These are phyloP conservation scores for Zopfochytrium polystomum DNA, from an alignment of 371 early-diverging fungal genomes.

Conservation along the genomic window DNA sequence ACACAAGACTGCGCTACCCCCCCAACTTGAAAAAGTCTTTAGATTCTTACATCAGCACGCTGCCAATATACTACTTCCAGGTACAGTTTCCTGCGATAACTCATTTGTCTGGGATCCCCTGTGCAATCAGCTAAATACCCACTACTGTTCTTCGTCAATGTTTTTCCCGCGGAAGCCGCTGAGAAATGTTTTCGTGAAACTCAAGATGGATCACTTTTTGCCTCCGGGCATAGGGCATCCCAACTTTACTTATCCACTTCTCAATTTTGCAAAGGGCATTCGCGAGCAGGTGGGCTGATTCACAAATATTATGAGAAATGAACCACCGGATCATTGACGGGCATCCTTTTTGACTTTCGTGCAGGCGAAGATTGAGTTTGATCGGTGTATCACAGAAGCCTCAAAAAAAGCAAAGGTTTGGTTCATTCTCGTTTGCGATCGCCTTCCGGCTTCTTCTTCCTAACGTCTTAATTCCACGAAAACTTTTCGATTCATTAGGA, in stretches of 20 bases:
- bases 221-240: background rate
- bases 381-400: conserved; percentile 19
- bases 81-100: too few species aligned
- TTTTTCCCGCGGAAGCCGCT: too few species aligned
- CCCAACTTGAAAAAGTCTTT: conserved; percentile 9
- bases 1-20: conserved; percentile 11
- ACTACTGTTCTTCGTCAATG: too few species aligned
- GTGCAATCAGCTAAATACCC: too few species aligned
- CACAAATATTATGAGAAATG: background rate
- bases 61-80: too few species aligned
- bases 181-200: conserved; percentile 3
- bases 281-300: conserved; percentile 3
- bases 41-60: conserved; percentile 21
- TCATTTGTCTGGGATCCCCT: too few species aligned
- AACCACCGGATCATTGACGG: background rate
- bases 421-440: too few species aligned
- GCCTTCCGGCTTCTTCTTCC: too few species aligned
- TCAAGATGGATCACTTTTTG: conserved; percentile 10
- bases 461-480: too few species aligned
- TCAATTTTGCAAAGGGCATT: background rate
- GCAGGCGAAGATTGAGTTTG: conserved; percentile 20
- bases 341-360: background rate
- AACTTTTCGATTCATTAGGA: background rate
- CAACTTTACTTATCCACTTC: conserved; percentile 6
- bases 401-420: background rate